phyloP scores from a whole-genome alignment of 345 rosid species.

The Camelina hispida region DNA sequence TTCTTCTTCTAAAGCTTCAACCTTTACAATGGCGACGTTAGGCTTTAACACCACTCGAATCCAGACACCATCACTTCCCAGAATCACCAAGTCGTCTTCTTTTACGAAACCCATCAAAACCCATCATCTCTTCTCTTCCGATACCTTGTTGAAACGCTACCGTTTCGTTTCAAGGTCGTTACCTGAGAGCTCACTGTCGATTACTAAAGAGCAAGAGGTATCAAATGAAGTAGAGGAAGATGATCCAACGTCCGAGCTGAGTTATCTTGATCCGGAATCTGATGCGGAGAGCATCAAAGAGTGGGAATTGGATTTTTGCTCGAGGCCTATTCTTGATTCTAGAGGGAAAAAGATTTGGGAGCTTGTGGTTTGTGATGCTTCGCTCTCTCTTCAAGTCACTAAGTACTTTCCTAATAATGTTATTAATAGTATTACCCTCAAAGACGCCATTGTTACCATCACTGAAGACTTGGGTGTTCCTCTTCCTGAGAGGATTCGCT shows the following conservation, averaged over 20 bases:
- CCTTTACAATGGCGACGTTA: slow-evolving; percentile 74
- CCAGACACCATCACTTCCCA: slow-evolving; percentile 48
- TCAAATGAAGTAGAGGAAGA: slow-evolving; percentile 50
- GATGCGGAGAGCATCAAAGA: slow-evolving; percentile 74
- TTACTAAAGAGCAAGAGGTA: slow-evolving; percentile 56
- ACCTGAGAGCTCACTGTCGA: slow-evolving; percentile 60
- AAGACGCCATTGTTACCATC: slow-evolving; percentile 71
- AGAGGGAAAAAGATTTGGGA: slow-evolving; percentile 97
- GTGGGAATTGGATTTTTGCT: slow-evolving; percentile 96
- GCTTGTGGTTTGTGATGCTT: slow-evolving; percentile 86
- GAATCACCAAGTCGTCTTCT: slow-evolving; percentile 45
- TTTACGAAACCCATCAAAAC: slow-evolving; percentile 48
- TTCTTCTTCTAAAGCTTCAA: slow-evolving; percentile 34
- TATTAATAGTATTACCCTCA: slow-evolving; percentile 85
- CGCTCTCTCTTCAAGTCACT: slow-evolving; percentile 85
- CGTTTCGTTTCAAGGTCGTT: slow-evolving; percentile 49
- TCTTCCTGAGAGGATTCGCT: slow-evolving; percentile 75
- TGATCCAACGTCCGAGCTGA: slow-evolving; percentile 78
- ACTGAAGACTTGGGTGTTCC: slow-evolving; percentile 75
- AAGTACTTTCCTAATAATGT: slow-evolving; percentile 91
- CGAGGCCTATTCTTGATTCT: slow-evolving; percentile 85
- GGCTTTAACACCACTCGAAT: slow-evolving; percentile 69
- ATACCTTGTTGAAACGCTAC: slow-evolving; percentile 39
- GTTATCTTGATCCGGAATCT: slow-evolving; percentile 79
- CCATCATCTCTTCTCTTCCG: slow-evolving; percentile 36